Conservation (phyloP, 2,329 filamentous ascomycete species). For the Cladorrhinum sp. region DNA sequence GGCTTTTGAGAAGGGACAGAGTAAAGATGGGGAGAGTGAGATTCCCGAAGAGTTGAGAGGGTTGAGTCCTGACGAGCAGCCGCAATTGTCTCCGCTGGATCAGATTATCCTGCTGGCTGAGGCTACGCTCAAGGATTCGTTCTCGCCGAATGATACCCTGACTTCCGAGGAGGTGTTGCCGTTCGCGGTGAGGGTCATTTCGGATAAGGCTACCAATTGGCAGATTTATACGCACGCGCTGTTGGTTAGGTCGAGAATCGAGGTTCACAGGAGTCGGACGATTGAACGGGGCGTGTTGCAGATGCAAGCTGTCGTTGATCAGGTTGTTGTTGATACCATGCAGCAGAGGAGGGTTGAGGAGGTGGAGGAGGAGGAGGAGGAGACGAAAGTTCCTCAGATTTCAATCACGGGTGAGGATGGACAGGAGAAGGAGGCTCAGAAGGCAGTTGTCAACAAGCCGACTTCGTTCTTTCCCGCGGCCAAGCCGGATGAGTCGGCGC, state of each 20-base stretch:
- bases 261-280: conserved; percentile 81
- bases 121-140: conserved; percentile 82
- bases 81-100: conserved; percentile 76
- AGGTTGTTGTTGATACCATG: conserved; percentile 81
- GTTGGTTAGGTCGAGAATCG: conserved; percentile 83
- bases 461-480: conserved; percentile 79
- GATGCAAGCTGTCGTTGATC: conserved; percentile 91
- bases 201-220: conserved; percentile 92
- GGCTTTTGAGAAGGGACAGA: conserved; percentile 62
- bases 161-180: conserved; percentile 93
- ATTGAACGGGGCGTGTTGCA: conserved; percentile 87
- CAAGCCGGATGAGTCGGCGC: conserved; percentile 73
- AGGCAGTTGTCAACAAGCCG: conserved; percentile 50
- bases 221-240: conserved; percentile 95
- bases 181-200: conserved; percentile 82
- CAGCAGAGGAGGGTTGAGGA: conserved; percentile 29
- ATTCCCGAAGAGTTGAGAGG: conserved; percentile 61
- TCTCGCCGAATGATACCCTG: conserved; percentile 75
- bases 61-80: conserved; percentile 76
- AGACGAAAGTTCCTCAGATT: conserved; percentile 46
- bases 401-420: conserved; percentile 38
- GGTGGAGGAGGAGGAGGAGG: conserved; percentile 24
- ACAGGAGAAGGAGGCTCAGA: conserved; percentile 27
- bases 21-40: conserved; percentile 34
- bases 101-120: conserved; percentile 89